Evolutionary conservation across 352 stramenopile species (phyloP).

Genomic region (Globisporangium spinosum): DNA sequence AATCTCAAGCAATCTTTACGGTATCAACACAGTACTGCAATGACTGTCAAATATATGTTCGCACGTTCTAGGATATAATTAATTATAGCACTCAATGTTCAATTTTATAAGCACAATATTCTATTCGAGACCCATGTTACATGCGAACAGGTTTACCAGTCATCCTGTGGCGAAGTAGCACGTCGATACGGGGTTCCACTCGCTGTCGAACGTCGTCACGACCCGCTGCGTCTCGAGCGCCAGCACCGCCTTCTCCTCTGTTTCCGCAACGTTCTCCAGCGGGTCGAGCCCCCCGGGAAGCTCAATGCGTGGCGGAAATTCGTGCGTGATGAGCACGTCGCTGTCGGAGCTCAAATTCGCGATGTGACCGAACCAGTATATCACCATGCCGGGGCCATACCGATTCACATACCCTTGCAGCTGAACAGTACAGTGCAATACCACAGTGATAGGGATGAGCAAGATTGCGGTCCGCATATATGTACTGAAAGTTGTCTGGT

Average conservation of each 20-base stretch:
- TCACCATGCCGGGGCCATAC: constrained; percentile 13
- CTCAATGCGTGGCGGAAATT: constrained; percentile 49
- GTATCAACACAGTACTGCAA: not conserved
- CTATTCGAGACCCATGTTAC: not conserved
- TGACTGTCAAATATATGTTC: not conserved
- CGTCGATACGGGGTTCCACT: constrained; percentile 38
- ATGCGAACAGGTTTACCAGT: not conserved
- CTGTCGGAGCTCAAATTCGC: constrained; percentile 46
- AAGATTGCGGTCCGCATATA: not conserved
- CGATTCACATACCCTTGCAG: not conserved
- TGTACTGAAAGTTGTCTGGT: not conserved
- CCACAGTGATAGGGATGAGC: not conserved
- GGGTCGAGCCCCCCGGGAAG: constrained; percentile 55
- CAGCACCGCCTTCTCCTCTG: constrained; percentile 21
- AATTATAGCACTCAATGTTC: not conserved
- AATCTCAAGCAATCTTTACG: not conserved
- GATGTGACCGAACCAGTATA: constrained; percentile 86
- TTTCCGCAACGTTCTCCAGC: constrained; percentile 17
- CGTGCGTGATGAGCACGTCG: constrained; percentile 60
- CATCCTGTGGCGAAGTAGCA: constrained; percentile 16
- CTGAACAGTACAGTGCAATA: not conserved
- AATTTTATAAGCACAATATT: not conserved
- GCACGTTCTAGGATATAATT: not conserved
- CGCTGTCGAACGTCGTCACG: constrained; percentile 36
- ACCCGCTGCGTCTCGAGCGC: constrained; percentile 20